A percentile compares a stretch with the other conserved stretches of the same genome.
Conservation (phyloP, 306 rosid species). For the Abrus precatorius region DNA sequence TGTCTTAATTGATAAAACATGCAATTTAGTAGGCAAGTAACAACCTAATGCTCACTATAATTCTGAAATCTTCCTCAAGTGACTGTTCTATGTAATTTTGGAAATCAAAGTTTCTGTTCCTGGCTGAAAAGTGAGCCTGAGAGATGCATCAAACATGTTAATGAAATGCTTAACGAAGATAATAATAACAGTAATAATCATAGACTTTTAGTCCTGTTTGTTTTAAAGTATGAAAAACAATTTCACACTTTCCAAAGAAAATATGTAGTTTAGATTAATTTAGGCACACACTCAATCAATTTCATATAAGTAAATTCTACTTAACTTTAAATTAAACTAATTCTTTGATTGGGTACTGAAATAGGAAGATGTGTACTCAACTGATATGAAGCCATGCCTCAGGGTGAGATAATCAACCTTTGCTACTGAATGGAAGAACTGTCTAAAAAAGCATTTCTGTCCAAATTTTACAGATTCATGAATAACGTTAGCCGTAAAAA, state of each 20-base stretch:
- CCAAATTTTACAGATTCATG: slow-evolving; percentile 15
- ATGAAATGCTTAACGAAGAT: not conserved
- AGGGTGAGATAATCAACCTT: slow-evolving; percentile 40
- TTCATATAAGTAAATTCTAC: no score
- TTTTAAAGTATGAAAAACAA: no score
- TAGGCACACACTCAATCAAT: no score
- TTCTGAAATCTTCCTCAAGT: slow-evolving; percentile 38
- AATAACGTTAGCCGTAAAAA: not conserved
- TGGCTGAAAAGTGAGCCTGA: slow-evolving; percentile 38
- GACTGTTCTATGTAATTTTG: slow-evolving; percentile 33
- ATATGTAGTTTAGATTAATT: no score
- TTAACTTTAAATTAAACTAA: no score
- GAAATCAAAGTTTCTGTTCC: slow-evolving; percentile 22
- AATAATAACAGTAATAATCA: not conserved
- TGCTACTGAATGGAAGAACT: slow-evolving; percentile 36
- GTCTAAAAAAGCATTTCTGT: slow-evolving; percentile 40
- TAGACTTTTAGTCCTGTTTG: not conserved
- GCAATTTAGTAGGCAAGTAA: not conserved
- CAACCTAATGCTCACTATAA: slow-evolving; percentile 33
- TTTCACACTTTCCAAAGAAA: no score
- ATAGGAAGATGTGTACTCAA: slow-evolving; percentile 7
- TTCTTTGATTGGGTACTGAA: no score
- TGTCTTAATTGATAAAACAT: not conserved
- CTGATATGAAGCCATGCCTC: slow-evolving; percentile 41
- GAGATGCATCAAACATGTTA: slow-evolving; percentile 14